Evolutionary conservation across 2,329 filamentous ascomycete species (phyloP), one percentile per base, ranked within the genome.

Genomic region (Xylaria sp.): DNA sequence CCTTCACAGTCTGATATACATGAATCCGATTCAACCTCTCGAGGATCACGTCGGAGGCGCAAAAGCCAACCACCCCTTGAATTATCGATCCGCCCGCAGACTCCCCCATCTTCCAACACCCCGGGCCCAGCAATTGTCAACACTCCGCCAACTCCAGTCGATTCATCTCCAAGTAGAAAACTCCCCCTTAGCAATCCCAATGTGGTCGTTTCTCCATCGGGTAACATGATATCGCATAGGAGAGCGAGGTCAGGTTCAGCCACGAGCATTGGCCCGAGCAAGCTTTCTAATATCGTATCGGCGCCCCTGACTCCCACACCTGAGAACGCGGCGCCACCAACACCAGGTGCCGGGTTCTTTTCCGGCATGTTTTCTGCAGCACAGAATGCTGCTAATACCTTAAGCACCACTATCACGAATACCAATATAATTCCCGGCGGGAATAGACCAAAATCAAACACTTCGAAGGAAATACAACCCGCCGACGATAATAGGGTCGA

Each of bases 291-390:
- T 72, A 90, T 90, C 59, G 90, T 90, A 72, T 86, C 88, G 64
- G 89, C 88, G 18, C 91, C 94, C 9, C 84, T 96, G 62, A 92
- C 94, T 2, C 93, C 94, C 8, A 92, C 91, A 0, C 85, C 89
- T 46, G 94, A 98, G 79, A 85, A 82, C 80, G 90, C 70, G 70
- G 81, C 71, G 61, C 84, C 73, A 75, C 80, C 65, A 85, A 87
- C 74, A 76, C 89, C 87, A 37, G 86, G 88, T 64, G 84, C 87
- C 46, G 91, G 94, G 0, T 98, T 99, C 83, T 98, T 99, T 81
- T 97, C 94, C 4, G 94, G 93, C 32, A 92, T 99, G 78, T 89
- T 99, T 72, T 95, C 94, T 50, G 95, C 92, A 55, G 96, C 96
- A 20, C 95, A 98, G 80, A 98, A 92, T 86, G 95, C 95, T 52